phyloP scores from a whole-genome alignment of 179 eudicot species.

The Kewa caespitosa region DNA sequence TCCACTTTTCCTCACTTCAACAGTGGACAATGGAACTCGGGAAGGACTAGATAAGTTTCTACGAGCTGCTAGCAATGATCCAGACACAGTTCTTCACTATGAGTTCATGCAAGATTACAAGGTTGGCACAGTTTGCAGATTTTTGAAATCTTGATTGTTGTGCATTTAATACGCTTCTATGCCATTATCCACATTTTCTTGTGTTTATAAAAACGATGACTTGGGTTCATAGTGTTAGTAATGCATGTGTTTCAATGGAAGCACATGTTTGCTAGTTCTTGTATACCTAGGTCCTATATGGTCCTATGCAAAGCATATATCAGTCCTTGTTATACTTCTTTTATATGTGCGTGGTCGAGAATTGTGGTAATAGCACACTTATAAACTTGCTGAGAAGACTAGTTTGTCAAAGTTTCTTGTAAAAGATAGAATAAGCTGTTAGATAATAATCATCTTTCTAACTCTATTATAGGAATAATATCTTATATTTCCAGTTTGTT shows the following conservation, averaged over 20 bases:
- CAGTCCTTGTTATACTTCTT: no score
- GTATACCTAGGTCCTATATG: no score
- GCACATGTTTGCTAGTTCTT: not conserved
- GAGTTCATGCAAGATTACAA: constrained; percentile 99
- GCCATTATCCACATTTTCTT: not conserved
- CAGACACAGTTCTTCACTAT: constrained; percentile 96
- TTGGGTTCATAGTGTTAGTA: not conserved
- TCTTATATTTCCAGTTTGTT: not conserved
- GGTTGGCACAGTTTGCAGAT: constrained; percentile 41
- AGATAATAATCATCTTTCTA: not conserved
- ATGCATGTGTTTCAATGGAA: not conserved
- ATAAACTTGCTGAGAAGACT: no score
- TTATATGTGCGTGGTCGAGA: no score
- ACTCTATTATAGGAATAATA: not conserved
- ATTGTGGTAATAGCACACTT: no score
- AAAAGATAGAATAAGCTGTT: not conserved
- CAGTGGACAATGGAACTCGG: constrained; percentile 95
- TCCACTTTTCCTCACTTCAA: constrained; percentile 18
- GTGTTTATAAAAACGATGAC: not conserved
- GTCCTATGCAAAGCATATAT: no score
- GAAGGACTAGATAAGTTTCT: constrained; percentile 95
- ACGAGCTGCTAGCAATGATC: constrained; percentile 88
- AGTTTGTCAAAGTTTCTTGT: not conserved
- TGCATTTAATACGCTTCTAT: constrained; percentile 1
- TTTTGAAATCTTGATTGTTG: not conserved